Evolutionary conservation across 257 asterid genomes (phyloP), one percentile per base, ranked within the genome.

Genomic region (Solanum gracilifrons): DNA sequence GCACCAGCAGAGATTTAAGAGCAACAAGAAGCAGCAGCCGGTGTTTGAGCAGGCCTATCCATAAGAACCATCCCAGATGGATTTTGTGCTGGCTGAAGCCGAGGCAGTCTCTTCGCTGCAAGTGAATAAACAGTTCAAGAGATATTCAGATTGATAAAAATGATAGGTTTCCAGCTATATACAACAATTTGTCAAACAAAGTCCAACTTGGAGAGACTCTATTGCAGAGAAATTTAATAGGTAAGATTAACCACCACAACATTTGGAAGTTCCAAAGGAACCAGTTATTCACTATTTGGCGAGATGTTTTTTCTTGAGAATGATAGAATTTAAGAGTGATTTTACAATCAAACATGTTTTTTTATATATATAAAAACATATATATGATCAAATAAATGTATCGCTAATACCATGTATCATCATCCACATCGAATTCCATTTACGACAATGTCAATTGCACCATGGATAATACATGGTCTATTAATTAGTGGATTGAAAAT

Each of bases 51-150:
- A 20, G 96, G 95, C 88, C 94, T 93, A 85, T 95, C 98, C 93
- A 93, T 92, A 46, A 95, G 95, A 76, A 93, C 96, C 98, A 94
- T 95, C 87, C 98, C 98, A 0, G 98, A 91, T 4, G 98, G 98
- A 89, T 94, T 95, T 85, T 94, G 89, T 68, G 94, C 94, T 37
- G 93, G 95, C 90, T 94, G 98, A 88, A 95, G 87, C 85, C 97
- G 96, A 27, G 98, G 98, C 90, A 95, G 87, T 92, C 94, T 93
- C 93, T 94, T 93, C 5, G 98, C 98, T 95, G 98, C 84, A 92
- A 43, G 83, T 71, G 80, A 73, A 51, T 48, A 29, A 82, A 82
- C 85, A 71, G 20, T 33, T 51, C 11, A 36, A 82, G 36, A 39
- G 71, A 86, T 20, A 64, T 48, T 12, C 7, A 74, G 68, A 64